Evolutionary conservation across 2,329 filamentous ascomycete species (phyloP), one percentile per base, ranked within the genome.

Genomic region (Coleophoma cylindrospora): DNA sequence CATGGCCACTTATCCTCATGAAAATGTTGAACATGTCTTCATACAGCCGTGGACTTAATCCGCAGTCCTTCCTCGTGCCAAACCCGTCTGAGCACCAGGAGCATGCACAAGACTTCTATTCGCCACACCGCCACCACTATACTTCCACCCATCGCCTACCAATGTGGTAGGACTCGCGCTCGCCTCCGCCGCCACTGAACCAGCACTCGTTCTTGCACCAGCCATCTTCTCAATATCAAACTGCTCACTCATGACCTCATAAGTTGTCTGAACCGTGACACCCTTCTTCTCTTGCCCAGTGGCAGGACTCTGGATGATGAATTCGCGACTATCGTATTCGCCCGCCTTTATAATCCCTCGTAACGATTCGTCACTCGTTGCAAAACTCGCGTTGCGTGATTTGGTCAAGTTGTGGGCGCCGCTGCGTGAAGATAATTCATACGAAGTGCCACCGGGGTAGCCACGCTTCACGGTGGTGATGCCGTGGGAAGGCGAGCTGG

Each of bases 171-270:
- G 27, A 27, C 27, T 27, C 27, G 27, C 27, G 19, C 3, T 19
- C 27, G 27, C 27, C 27, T 7, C 27, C 27, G 27, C 27, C 27
- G 27, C 27, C 27, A 27, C 27, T 10, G 27, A 27, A 27, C 27
- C 27, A 10, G 27, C 27, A 27, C 27, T 27, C 27, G 27, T 3
- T 27, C 27, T 27, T 27, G 27, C 6, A 27, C 27, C 27, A 10
- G 27, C 14, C 37, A 40, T 11, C 40, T 37, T 45, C 21, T 40
- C 50, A 14, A 48, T 33, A 45, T 48, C 40, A 27, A 27, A 27
- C 27, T 27, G 27, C 33, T 50, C 43, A 51, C 40, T 54, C 45
- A 19, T 36, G 34, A 54, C 48, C 21, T 49, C 32, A 38, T 46
- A 45, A 13, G 38, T 54, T 11, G 36, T 47, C n/a, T n/a, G 22